Base-by-base conservation (phyloP, 1,284 basidiomycete species). In the Kalmanozyma brasiliensis region DNA sequence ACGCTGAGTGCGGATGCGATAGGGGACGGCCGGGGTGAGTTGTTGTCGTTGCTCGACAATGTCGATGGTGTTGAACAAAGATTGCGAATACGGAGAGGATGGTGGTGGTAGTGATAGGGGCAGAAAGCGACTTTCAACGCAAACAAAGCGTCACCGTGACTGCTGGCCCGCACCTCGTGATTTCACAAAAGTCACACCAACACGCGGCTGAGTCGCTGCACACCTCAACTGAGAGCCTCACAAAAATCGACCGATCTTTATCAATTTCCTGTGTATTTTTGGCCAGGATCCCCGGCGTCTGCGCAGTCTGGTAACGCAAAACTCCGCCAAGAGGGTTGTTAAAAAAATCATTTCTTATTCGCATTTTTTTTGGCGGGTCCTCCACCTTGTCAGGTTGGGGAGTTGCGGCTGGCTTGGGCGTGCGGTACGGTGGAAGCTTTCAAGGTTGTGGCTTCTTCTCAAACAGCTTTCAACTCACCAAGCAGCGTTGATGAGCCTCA, bases 61-160 rank as follows among this genome's bases (percentile, higher is more conserved):
- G n/a, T n/a, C n/a, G n/a, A n/a, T n/a, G n/a, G n/a, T n/a, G n/a
- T n/a, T n/a, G n/a, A n/a, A n/a, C n/a, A n/a, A n/a, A n/a, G n/a
- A n/a, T 41, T 10, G 22, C 14, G 26, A 11, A 29, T 29, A n/a
- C n/a, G n/a, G n/a, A n/a, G 26, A 29, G 6, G 57, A 37, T 55
- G 48, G 44, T 62, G 59, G 52, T 55, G 43, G 52, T 46, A 38
- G 47, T 36, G 48, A 49, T 53, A 52, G 49, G 57, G 56, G 49
- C 33, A 22, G 14, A 24, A 33, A 22, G 9, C 23, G 33, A 29
- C 26, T 29, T 7, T 29, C 26, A 29, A 29, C 26, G 40, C 46
- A 46, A 32, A 32, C 32, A 38, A 35, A 23, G 38, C 32, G 16
- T 29, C 48, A 37, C 34, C 23, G 42, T 52, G 42, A 36, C 51